Evolutionary conservation across 2,329 filamentous ascomycete species (phyloP), one percentile per base, ranked within the genome.

Genomic region (Ophiosphaerella herpotricha): DNA sequence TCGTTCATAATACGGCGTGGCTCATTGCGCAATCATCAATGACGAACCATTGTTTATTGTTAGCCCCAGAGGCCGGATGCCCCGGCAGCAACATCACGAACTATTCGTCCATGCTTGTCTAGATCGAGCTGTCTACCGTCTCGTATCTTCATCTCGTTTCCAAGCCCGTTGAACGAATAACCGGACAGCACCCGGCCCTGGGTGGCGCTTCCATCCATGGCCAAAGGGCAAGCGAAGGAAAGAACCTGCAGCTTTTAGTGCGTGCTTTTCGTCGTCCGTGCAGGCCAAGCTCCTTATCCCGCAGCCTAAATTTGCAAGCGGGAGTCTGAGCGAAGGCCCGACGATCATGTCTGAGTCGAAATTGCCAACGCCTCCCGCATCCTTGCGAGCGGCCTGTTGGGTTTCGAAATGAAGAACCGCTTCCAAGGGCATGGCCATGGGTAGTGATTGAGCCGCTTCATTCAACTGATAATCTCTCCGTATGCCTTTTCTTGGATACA

Each of bases 241-340:
- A 61, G 58, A 57, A 64, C 55, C 54, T 67, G 68, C 68, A 68
- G 64, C 54, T 36, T 58, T 52, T 46, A 46, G 29, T 36, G 36
- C 37, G 43, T 46, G 36, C 60, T 64, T 58, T 57, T 54, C 58
- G 60, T 68, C 63, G 70, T 69, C 67, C 66, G 65, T 70, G 65
- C 69, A 60, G 54, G 57, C 61, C 61, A 66, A 65, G 64, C 52
- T 60, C 52, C 51, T 63, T 61, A 62, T 68, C 66, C 69, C 64
- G 63, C 48, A 64, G 69, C 55, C 63, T 66, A 67, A 67, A 68
- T 49, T 57, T 59, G 62, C 54, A 55, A 60, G 57, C 66, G 67
- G 67, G 64, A 70, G 61, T 67, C 67, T 68, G 67, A 69, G 67
- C 57, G 58, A 55, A 46, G 52, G 44, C 46, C 54, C 48, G 67